phyloP scores from a whole-genome alignment of 306 rosid genomes.

The Vachellia collinsii region DNA sequence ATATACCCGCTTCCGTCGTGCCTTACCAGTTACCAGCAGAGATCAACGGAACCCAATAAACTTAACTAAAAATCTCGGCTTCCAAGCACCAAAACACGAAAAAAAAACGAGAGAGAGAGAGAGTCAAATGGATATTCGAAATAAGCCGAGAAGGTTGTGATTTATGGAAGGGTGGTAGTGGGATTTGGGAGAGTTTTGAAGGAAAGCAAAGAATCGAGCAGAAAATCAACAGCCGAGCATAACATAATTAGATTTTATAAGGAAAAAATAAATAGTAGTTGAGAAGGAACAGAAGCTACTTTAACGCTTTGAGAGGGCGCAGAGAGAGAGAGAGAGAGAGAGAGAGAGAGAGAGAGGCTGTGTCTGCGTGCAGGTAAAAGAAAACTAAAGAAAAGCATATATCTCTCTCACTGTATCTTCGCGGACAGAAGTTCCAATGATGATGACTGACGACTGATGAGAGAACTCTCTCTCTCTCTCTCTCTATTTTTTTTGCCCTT shows the following conservation, averaged over 20 bases:
- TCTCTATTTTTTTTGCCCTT: background rate
- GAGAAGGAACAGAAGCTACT: background rate
- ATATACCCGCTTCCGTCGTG: constrained; percentile 1
- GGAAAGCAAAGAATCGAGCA: constrained; percentile 47
- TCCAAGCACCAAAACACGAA: background rate
- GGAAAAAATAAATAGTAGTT: background rate
- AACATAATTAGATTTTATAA: background rate
- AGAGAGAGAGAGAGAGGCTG: background rate
- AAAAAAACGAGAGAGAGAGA: background rate
- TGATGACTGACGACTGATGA: background rate
- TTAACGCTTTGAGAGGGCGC: background rate
- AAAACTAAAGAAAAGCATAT: background rate
- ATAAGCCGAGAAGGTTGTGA: constrained; percentile 17
- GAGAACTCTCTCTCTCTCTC: background rate
- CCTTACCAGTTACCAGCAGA: background rate
- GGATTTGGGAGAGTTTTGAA: constrained; percentile 40
- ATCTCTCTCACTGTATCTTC: background rate
- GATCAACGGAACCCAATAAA: constrained; percentile 23
- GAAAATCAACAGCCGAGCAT: background rate
- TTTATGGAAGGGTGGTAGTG: constrained; percentile 24
- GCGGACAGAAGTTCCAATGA: constrained; percentile 1
- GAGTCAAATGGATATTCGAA: constrained; percentile 4
- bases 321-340: too few species aligned
- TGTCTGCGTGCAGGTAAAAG: background rate
- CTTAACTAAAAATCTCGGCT: background rate